Percentiles rank a stretch among this genome's conserved stretches.
phyloP scores from a whole-genome alignment of 1,284 basidiomycete species.

The Naganishia albida region DNA sequence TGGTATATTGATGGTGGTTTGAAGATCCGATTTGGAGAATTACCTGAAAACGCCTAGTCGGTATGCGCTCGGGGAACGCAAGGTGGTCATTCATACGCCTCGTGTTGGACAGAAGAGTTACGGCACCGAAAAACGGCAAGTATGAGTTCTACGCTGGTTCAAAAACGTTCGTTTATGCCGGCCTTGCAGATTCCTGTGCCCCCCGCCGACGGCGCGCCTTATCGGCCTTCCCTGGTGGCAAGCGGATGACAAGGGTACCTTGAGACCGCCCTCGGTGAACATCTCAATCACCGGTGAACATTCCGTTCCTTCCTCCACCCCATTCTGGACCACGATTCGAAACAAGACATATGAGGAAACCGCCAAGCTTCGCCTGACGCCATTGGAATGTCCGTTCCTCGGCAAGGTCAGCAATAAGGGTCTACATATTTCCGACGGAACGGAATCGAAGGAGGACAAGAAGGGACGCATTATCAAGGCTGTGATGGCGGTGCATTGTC shows the following conservation, averaged over 20 bases:
- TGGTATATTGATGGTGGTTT: neutral
- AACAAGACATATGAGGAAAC: constrained; percentile 45
- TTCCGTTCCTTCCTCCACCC: constrained; percentile 61
- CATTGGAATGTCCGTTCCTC: constrained; percentile 46
- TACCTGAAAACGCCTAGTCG: constrained; percentile 83
- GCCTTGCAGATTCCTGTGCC: constrained; percentile 74
- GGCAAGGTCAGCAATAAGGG: constrained; percentile 51
- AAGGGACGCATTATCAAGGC: constrained; percentile 78
- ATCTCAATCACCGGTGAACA: constrained; percentile 90
- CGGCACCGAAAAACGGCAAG: constrained; percentile 86
- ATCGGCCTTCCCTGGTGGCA: constrained; percentile 93
- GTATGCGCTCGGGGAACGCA: constrained; percentile 86
- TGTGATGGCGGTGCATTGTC: constrained; percentile 57
- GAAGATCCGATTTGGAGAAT: constrained; percentile 44
- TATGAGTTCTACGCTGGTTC: neutral
- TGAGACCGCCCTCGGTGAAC: constrained; percentile 74
- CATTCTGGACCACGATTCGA: constrained; percentile 48
- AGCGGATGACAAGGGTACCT: constrained; percentile 43
- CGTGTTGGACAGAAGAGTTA: constrained; percentile 97
- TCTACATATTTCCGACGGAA: constrained; percentile 49
- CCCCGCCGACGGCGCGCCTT: constrained; percentile 90
- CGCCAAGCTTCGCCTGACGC: constrained; percentile 36
- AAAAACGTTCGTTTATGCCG: neutral
- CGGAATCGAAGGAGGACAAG: constrained; percentile 37
- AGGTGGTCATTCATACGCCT: constrained; percentile 92